These are phyloP conservation scores for Lentinula aciculospora DNA, from an alignment of 768 basidiomycete species.

Conservation along the genomic window DNA sequence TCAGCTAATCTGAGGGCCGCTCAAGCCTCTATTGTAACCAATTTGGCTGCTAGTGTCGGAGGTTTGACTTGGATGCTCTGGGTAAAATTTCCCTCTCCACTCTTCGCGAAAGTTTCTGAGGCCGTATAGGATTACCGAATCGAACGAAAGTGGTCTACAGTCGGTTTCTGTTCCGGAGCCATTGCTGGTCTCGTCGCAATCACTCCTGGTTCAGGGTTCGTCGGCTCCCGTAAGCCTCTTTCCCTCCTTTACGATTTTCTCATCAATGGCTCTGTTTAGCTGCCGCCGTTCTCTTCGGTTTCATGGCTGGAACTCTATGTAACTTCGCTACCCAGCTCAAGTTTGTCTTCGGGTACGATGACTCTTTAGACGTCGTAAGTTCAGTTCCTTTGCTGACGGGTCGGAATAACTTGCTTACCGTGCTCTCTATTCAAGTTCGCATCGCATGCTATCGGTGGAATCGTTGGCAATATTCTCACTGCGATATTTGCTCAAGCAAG, in stretches of 20 bases:
- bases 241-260: not conserved
- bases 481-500: constrained; percentile 81
- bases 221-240: constrained; percentile 58
- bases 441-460: constrained; percentile 71
- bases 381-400: not conserved
- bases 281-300: constrained; percentile 81
- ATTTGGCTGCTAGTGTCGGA: constrained; percentile 84
- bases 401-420: not conserved
- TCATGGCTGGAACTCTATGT: constrained; percentile 77
- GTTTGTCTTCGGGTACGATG: constrained; percentile 70
- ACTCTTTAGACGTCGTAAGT: constrained; percentile 66
- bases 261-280: constrained; percentile 28
- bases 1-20: constrained; percentile 74
- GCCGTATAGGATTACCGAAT: constrained; percentile 77
- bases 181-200: constrained; percentile 89
- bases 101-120: not conserved
- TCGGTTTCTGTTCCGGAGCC: constrained; percentile 95
- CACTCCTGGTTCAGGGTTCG: constrained; percentile 78
- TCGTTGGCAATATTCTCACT: constrained; percentile 80
- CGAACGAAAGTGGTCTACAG: constrained; percentile 88
- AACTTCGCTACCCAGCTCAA: constrained; percentile 96
- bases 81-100: constrained; percentile 32
- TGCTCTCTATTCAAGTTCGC: constrained; percentile 45
- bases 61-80: constrained; percentile 91
- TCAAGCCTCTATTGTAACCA: constrained; percentile 89